Conservation (phyloP, 2,329 filamentous ascomycete species). For the Hymenoscyphus salicellus region DNA sequence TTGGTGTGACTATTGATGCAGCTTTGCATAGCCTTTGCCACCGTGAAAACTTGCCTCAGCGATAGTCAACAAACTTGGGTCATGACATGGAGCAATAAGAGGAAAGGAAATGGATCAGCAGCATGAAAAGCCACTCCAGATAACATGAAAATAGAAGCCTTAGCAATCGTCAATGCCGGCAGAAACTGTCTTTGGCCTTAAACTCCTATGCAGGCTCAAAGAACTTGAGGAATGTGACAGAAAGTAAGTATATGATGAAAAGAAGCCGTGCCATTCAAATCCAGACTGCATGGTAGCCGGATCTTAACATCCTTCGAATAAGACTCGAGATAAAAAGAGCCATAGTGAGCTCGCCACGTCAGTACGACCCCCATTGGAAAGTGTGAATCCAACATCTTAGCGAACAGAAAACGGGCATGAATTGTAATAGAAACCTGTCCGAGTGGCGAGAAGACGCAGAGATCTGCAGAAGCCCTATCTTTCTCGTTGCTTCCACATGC, state of each 20-base stretch:
- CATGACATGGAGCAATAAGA: constrained; percentile 20
- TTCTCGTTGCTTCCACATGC: constrained; percentile 28
- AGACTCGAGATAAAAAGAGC: constrained; percentile 25
- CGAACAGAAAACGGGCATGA: constrained; percentile 22
- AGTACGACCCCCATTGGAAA: constrained; percentile 28
- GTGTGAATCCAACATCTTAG: constrained; percentile 25
- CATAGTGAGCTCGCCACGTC: constrained; percentile 36
- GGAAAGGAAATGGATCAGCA: constrained; percentile 6
- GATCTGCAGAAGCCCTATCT: constrained; percentile 29
- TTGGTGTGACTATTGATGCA: constrained; percentile 27
- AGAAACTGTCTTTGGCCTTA: constrained; percentile 12
- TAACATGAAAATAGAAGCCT: constrained; percentile 1
- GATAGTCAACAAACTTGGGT: constrained; percentile 7
- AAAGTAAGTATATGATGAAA: constrained; percentile 13
- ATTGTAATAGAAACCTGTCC: constrained; percentile 17
- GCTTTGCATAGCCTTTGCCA: constrained; percentile 25
- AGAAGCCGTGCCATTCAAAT: constrained; percentile 22
- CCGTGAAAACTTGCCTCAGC: constrained; percentile 18
- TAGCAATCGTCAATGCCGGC: constrained; percentile 1
- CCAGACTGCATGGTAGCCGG: constrained; percentile 23
- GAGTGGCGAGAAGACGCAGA: constrained; percentile 27
- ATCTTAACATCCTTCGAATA: constrained; percentile 23
- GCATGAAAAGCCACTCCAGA: constrained; percentile 7
- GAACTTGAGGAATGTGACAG: constrained; percentile 23
- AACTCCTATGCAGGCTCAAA: constrained; percentile 18